Evolutionary conservation across 73 alveolate genomes (phyloP).

Genomic region (Paramecium primaurelia): DNA sequence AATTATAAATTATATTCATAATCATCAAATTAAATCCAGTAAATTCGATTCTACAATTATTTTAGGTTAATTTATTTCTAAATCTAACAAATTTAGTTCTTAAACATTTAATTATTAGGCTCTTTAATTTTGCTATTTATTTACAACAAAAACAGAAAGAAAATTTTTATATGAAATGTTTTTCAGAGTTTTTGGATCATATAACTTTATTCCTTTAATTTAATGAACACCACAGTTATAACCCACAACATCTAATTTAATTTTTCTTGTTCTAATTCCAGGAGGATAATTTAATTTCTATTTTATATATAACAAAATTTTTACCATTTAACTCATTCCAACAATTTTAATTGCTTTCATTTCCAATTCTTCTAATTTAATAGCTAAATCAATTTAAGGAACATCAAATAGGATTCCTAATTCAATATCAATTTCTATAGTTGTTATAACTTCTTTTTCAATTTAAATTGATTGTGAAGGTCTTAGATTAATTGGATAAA

Average conservation of each 20-base stretch:
- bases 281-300: neutral
- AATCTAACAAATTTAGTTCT: neutral
- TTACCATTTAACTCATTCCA: conserved; percentile 41
- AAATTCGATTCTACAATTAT: neutral
- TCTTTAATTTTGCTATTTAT: neutral
- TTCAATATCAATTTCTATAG: neutral
- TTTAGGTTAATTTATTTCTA: neutral
- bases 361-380: conserved; percentile 36
- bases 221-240: neutral
- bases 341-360: conserved; percentile 34
- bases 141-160: neutral
- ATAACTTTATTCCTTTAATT: neutral
- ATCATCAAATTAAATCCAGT: conserved; percentile 8
- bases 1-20: neutral
- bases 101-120: neutral
- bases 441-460: neutral
- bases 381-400: neutral
- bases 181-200: conserved; percentile 11
- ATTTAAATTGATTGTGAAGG: neutral
- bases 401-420: neutral
- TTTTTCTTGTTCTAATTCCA: neutral
- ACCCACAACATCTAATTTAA: neutral
- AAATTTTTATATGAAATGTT: neutral
- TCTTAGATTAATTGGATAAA: neutral
- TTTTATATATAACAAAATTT: neutral